A percentile compares a stretch with the other conserved stretches of the same genome.
These are phyloP conservation scores for Diaporthe citriasiana DNA, from an alignment of 2,329 filamentous ascomycete genomes.

Conservation along the genomic window DNA sequence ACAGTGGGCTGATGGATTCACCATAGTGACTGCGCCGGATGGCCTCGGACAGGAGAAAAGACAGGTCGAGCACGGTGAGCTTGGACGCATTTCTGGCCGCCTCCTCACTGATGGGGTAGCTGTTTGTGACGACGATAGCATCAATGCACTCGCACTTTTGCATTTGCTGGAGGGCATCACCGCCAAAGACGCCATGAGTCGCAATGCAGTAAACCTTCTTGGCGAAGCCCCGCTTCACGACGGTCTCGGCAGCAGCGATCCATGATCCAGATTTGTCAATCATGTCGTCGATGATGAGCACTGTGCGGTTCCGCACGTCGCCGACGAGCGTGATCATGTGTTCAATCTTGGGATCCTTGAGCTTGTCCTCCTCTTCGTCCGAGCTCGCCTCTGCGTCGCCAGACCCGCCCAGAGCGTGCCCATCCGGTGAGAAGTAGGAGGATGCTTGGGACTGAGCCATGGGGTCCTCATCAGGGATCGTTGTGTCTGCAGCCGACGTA, in stretches of 20 bases:
- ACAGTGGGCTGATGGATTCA: constrained; percentile 81
- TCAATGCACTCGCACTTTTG: constrained; percentile 95
- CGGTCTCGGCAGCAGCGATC: constrained; percentile 97
- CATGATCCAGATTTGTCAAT: constrained; percentile 97
- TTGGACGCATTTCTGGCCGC: constrained; percentile 81
- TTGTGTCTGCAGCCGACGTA: constrained; percentile 77
- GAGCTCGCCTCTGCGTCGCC: constrained; percentile 86
- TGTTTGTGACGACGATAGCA: constrained; percentile 95
- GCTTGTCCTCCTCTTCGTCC: constrained; percentile 94
- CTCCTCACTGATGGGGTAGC: constrained; percentile 88
- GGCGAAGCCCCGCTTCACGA: constrained; percentile 91
- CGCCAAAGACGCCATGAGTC: constrained; percentile 94
- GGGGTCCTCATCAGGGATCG: constrained; percentile 78
- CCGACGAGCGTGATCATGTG: constrained; percentile 98
- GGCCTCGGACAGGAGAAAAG: constrained; percentile 88
- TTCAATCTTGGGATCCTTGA: constrained; percentile 84
- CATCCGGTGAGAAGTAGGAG: constrained; percentile 80
- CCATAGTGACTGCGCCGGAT: constrained; percentile 98
- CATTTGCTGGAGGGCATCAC: constrained; percentile 89
- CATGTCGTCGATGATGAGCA: constrained; percentile 98
- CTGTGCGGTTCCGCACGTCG: constrained; percentile 87
- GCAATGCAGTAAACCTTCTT: constrained; percentile 98
- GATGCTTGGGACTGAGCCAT: constrained; percentile 88
- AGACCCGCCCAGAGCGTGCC: constrained; percentile 83
- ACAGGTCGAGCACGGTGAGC: constrained; percentile 90